Evolutionary conservation across 2,329 filamentous ascomycete genomes (phyloP).

Genomic region (Fusarium hostae): DNA sequence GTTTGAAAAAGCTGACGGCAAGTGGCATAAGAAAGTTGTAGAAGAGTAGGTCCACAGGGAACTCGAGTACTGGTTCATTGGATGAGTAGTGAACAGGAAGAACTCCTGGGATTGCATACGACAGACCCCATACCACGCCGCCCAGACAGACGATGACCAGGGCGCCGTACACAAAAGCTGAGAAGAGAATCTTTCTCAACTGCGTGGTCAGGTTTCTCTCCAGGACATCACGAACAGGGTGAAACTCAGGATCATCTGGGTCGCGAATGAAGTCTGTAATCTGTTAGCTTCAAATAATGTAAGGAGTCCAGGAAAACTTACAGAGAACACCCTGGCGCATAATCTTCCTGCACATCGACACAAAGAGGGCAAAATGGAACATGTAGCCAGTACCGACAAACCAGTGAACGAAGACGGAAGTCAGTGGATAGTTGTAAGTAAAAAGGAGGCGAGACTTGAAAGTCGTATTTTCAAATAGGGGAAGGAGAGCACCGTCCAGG

Average conservation of each 20-base stretch:
- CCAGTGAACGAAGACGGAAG: conserved; percentile 97
- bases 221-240: conserved; percentile 94
- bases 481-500: conserved; percentile 87
- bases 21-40: conserved; percentile 97
- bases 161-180: conserved; percentile 93
- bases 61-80: conserved; percentile 91
- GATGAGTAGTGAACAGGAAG: conserved; percentile 94
- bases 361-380: conserved; percentile 99
- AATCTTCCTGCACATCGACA: conserved; percentile 98
- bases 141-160: conserved; percentile 93
- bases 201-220: conserved; percentile 93
- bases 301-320: conserved; percentile 59
- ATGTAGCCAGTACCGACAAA: conserved; percentile 99
- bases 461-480: conserved; percentile 85
- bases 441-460: conserved; percentile 82
- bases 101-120: conserved; percentile 73
- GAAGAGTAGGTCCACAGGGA: conserved; percentile 91
- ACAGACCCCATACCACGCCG: conserved; percentile 93
- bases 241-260: conserved; percentile 97
- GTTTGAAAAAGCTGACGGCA: conserved; percentile 84
- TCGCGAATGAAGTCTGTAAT: conserved; percentile 89
- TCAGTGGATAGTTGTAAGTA: conserved; percentile 81
- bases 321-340: conserved; percentile 94
- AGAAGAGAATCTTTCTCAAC: conserved; percentile 94
- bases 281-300: conserved; percentile 17